Percentiles rank a stretch among this genome's conserved stretches.
These are phyloP conservation scores for Solanum hybrid DNA, from an alignment of 305 asterid genomes.

Conservation along the genomic window DNA sequence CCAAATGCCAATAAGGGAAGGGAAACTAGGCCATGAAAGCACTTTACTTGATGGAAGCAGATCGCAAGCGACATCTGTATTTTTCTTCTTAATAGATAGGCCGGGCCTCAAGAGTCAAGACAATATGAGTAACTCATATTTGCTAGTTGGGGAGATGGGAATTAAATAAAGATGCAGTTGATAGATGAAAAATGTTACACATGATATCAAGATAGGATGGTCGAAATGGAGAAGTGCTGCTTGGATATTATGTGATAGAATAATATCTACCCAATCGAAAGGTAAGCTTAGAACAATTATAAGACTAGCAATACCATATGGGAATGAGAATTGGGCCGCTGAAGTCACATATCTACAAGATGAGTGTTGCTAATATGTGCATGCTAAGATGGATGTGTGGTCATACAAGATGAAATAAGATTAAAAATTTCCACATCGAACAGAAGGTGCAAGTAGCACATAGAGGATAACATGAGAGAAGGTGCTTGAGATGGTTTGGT, in stretches of 20 bases:
- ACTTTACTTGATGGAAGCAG: background rate
- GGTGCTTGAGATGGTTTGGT: background rate
- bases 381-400: background rate
- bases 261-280: background rate
- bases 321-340: background rate
- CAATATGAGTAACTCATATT: background rate
- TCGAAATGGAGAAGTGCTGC: background rate
- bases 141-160: background rate
- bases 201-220: background rate
- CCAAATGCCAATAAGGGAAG: background rate
- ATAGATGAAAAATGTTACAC: background rate
- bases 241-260: background rate
- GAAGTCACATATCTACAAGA: background rate
- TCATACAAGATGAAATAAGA: background rate
- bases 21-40: background rate
- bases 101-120: background rate
- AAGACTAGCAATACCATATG: background rate
- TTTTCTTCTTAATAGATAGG: background rate
- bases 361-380: background rate
- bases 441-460: background rate
- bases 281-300: background rate
- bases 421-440: background rate
- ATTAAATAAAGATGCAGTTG: background rate
- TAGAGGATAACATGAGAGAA: background rate
- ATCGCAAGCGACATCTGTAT: background rate